Percentiles rank a stretch among this genome's conserved stretches.
Evolutionary conservation across 2,329 filamentous ascomycete genomes (phyloP).

Genomic region (Fusarium sulawesiense): DNA sequence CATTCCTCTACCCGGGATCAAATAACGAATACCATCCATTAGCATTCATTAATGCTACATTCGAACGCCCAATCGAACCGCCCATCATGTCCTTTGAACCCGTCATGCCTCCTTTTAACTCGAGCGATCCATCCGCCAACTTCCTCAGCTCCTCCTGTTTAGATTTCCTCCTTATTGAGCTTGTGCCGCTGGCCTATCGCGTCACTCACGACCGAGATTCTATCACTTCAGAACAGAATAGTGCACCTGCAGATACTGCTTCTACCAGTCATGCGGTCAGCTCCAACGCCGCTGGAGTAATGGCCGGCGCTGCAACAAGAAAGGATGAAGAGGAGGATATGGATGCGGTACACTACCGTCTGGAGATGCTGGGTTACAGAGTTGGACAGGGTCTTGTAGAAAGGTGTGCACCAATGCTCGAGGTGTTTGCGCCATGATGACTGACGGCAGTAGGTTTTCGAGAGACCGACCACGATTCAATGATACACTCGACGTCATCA

Average conservation of each 20-base stretch:
- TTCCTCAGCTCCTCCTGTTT: conserved; percentile 87
- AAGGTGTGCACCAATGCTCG: conserved; percentile 64
- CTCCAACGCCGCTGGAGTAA: conserved; percentile 43
- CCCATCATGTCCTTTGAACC: conserved; percentile 77
- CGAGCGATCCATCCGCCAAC: conserved; percentile 77
- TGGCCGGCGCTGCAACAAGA: conserved; percentile 40
- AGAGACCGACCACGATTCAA: conserved; percentile 87
- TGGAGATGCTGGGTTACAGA: conserved; percentile 88
- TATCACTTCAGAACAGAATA: conserved; percentile 52
- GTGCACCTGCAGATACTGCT: conserved; percentile 33
- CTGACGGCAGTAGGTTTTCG: conserved; percentile 75
- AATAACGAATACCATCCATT: not conserved
- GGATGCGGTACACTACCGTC: conserved; percentile 84
- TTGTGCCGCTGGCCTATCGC: conserved; percentile 93
- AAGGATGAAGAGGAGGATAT: conserved; percentile 81
- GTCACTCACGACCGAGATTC: conserved; percentile 78
- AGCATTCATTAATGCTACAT: not conserved
- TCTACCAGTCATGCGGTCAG: conserved; percentile 41
- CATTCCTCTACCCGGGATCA: not conserved
- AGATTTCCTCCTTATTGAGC: conserved; percentile 94
- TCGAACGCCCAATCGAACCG: not conserved
- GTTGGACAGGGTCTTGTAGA: conserved; percentile 94
- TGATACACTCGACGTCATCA: conserved; percentile 94
- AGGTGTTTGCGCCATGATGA: not conserved
- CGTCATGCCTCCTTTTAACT: conserved; percentile 74